Percentiles rank a stretch among this genome's conserved stretches.
Evolutionary conservation across 1,284 basidiomycete genomes (phyloP).

Genomic region (Austropuccinia psidii): DNA sequence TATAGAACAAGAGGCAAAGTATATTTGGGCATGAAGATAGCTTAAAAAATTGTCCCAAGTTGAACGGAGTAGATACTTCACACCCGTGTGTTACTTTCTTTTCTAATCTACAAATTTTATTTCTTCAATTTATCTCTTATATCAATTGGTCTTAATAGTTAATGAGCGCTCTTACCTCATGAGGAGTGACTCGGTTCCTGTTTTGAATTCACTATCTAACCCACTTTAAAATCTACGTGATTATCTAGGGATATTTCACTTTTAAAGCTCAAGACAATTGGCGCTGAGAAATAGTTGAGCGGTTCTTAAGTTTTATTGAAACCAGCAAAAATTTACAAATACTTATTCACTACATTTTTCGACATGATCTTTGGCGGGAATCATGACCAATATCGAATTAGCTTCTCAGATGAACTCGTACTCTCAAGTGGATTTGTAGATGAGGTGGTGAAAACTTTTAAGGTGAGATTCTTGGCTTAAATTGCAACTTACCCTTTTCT

Average conservation of each 20-base stretch:
- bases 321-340: neutral
- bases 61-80: constrained; percentile 8
- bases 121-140: no score
- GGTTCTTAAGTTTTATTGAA: no score
- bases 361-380: neutral
- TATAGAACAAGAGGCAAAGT: neutral
- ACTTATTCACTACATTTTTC: neutral
- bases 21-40: constrained; percentile 21
- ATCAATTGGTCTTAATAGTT: no score
- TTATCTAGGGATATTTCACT: constrained; percentile 14
- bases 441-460: constrained; percentile 9
- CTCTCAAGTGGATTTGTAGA: constrained; percentile 11
- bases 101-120: no score
- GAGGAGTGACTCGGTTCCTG: no score
- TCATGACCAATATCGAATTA: neutral
- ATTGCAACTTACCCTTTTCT: neutral
- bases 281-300: constrained; percentile 12
- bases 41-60: constrained; percentile 15
- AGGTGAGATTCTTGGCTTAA: neutral
- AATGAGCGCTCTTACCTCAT: no score
- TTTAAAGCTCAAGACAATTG: constrained; percentile 14
- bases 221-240: no score
- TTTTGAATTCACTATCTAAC: no score
- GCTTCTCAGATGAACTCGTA: constrained; percentile 7
- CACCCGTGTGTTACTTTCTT: constrained; percentile 7